Evolutionary conservation across 1,139 yeast genomes (phyloP).

Genomic region (Kodamaea alishanica): DNA sequence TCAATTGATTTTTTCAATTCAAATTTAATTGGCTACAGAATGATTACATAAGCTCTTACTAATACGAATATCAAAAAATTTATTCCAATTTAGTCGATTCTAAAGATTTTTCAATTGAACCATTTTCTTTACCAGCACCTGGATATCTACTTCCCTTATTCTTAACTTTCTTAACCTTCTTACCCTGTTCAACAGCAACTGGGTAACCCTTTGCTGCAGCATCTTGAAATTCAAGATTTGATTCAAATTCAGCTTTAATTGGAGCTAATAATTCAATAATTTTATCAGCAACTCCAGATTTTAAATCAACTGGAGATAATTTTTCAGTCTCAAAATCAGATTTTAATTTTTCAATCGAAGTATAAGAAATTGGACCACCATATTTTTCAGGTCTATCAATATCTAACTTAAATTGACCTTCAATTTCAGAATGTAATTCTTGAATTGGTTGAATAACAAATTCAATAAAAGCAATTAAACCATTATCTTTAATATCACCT

Average conservation of each 20-base stretch:
- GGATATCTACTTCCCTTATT: slow-evolving; percentile 86
- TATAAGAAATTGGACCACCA: slow-evolving; percentile 85
- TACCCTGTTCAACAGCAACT: slow-evolving; percentile 59
- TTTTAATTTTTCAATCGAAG: slow-evolving; percentile 65
- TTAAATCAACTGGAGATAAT: slow-evolving; percentile 90
- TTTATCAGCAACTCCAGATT: slow-evolving; percentile 83
- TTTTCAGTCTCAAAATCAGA: slow-evolving; percentile 66
- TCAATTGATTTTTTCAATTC: slow-evolving; percentile 3
- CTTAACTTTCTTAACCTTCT: slow-evolving; percentile 69
- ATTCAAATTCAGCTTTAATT: slow-evolving; percentile 64
- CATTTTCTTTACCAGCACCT: slow-evolving; percentile 40
- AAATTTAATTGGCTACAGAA: slow-evolving; percentile 7
- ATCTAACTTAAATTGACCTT: slow-evolving; percentile 56
- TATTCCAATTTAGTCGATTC: slow-evolving; percentile 7
- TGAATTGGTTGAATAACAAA: slow-evolving; percentile 83
- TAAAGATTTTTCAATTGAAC: slow-evolving; percentile 6
- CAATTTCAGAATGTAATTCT: slow-evolving; percentile 59
- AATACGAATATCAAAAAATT: neutral
- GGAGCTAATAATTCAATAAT: slow-evolving; percentile 81
- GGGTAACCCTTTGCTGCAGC: slow-evolving; percentile 83
- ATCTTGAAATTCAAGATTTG: slow-evolving; percentile 67
- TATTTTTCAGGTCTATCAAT: slow-evolving; percentile 93
- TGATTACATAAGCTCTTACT: slow-evolving; percentile 1
- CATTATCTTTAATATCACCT: slow-evolving; percentile 88
- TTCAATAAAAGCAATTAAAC: slow-evolving; percentile 81